Percentiles rank a stretch among this genome's conserved stretches.
These are phyloP conservation scores for Blastobotrys peoriensis DNA, from an alignment of 805 yeast genomes.

Conservation along the genomic window DNA sequence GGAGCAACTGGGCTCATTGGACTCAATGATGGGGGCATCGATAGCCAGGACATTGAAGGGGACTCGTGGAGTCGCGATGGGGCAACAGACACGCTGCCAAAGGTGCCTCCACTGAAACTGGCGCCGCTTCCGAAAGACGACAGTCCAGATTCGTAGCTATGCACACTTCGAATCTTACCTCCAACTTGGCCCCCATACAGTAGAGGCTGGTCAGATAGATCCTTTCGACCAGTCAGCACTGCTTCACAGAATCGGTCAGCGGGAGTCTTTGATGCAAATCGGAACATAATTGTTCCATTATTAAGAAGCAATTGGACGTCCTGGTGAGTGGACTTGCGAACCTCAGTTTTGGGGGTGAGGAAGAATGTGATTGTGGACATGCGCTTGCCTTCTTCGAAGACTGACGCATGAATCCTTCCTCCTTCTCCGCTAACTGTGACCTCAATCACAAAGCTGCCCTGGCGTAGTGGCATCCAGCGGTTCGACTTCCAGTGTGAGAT, in stretches of 20 bases:
- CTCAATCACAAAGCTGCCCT: slow-evolving; percentile 10
- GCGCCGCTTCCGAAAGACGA: neutral
- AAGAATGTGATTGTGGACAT: slow-evolving; percentile 1
- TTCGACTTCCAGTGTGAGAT: slow-evolving; percentile 16
- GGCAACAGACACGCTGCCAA: too few species aligned
- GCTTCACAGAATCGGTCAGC: slow-evolving; percentile 19
- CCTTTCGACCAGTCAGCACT: slow-evolving; percentile 14
- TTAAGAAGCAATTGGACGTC: slow-evolving; percentile 18
- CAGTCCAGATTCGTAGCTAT: neutral
- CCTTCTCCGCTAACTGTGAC: slow-evolving; percentile 18
- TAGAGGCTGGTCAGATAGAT: slow-evolving; percentile 18
- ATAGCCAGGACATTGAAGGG: too few species aligned
- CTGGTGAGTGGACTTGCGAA: slow-evolving; percentile 18
- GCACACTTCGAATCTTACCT: neutral
- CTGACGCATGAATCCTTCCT: slow-evolving; percentile 10
- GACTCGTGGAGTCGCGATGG: too few species aligned
- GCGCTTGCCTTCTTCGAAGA: slow-evolving; percentile 5
- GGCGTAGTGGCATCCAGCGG: slow-evolving; percentile 13
- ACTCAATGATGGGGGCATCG: too few species aligned
- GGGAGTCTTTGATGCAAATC: slow-evolving; percentile 10
- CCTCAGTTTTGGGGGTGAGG: slow-evolving; percentile 14
- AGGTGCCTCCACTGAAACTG: too few species aligned
- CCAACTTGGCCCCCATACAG: slow-evolving; percentile 5
- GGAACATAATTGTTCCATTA: slow-evolving; percentile 18
- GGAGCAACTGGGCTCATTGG: too few species aligned